These are phyloP conservation scores for Botrytis deweyae DNA, from an alignment of 2,329 filamentous ascomycete species.

Conservation along the genomic window DNA sequence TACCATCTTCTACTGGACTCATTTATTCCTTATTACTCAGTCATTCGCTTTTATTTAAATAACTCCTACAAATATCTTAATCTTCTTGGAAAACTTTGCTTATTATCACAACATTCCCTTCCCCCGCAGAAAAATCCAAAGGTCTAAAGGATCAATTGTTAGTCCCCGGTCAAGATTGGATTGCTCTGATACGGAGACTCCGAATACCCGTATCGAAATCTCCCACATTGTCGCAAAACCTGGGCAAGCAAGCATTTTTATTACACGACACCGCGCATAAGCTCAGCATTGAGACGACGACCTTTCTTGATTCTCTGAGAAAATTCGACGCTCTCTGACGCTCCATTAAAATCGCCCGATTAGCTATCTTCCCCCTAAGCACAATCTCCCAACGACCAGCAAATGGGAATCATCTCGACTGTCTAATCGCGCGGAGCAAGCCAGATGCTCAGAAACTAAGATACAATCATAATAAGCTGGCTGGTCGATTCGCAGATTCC, in stretches of 20 bases:
- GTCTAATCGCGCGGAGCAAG: slow-evolving; percentile 12
- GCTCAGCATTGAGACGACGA: slow-evolving; percentile 7
- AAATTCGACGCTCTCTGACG: neutral
- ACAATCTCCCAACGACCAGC: slow-evolving; percentile 21
- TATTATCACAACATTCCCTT: slow-evolving; percentile 5
- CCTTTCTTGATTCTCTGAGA: neutral
- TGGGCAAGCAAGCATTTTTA: slow-evolving; percentile 17
- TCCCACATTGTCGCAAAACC: slow-evolving; percentile 21
- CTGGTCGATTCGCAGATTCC: slow-evolving; percentile 3
- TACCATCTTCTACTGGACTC: slow-evolving; percentile 1
- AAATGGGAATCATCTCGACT: slow-evolving; percentile 27
- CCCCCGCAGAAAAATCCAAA: slow-evolving; percentile 20
- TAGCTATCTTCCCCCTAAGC: neutral
- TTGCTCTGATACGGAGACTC: slow-evolving; percentile 14
- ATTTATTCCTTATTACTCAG: neutral
- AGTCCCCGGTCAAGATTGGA: neutral
- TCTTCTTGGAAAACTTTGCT: neutral
- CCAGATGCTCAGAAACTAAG: neutral
- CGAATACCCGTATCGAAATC: slow-evolving; percentile 1
- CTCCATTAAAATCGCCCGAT: neutral
- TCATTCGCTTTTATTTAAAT: neutral
- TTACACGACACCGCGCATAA: slow-evolving; percentile 22
- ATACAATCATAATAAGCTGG: slow-evolving; percentile 1
- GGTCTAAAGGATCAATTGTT: neutral
- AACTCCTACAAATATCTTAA: neutral